Evolutionary conservation across 768 basidiomycete genomes (phyloP).

Genomic region (Chalciporus pseudorubinellus): DNA sequence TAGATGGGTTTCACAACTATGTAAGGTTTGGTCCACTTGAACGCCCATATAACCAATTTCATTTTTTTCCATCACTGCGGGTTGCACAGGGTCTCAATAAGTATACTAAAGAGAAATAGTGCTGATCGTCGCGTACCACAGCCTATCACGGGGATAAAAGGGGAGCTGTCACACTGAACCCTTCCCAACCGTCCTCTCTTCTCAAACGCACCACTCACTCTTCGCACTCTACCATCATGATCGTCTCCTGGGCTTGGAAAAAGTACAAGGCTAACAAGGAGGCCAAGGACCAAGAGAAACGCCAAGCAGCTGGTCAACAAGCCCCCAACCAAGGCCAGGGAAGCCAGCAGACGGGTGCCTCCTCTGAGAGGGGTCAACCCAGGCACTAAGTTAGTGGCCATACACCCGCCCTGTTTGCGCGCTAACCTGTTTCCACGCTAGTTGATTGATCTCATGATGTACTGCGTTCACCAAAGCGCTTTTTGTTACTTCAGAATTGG

Average conservation of each 20-base stretch:
- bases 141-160: not conserved
- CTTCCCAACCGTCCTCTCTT: not conserved
- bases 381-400: slow-evolving; percentile 11
- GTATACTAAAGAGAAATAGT: no score
- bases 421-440: not conserved
- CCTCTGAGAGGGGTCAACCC: slow-evolving; percentile 1
- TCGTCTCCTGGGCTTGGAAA: slow-evolving; percentile 16
- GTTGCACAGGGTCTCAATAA: no score
- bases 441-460: not conserved
- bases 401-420: not conserved
- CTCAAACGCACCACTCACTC: not conserved
- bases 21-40: no score
- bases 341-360: not conserved
- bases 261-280: slow-evolving; percentile 27
- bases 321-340: not conserved
- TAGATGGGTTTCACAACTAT: no score
- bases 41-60: not conserved
- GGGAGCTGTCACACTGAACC: not conserved
- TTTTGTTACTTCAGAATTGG: not conserved
- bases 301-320: not conserved
- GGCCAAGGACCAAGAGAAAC: slow-evolving; percentile 17
- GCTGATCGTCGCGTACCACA: no score
- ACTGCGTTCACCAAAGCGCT: not conserved
- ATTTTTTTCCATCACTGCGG: not conserved
- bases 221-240: slow-evolving; percentile 6